Base-by-base conservation (phyloP, 352 stramenopile species). In the Pythium aphanidermatum region DNA sequence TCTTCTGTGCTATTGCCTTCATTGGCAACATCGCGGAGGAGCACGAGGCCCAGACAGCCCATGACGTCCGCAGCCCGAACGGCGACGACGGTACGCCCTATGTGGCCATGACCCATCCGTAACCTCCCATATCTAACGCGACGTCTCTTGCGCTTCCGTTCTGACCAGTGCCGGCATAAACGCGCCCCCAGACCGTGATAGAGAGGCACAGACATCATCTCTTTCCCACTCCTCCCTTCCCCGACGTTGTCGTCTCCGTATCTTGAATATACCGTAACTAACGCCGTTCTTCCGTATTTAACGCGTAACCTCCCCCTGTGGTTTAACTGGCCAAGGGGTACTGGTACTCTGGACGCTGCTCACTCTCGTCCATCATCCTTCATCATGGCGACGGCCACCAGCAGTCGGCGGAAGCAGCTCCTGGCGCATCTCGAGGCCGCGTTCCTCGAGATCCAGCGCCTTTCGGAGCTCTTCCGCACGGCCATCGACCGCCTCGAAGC, bases 1-100 rank as follows among this genome's bases (percentile, higher is more conserved):
- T 90, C 49, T 84, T 74, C 57, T 90, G 77, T 28, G 72, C 75
- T 16, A 90, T 90, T 52, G 76, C 70, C 19, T 85, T 68, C 51
- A 64, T 90, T n/a, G 72, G 74, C 32, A 68, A 79, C 26, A 52
- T 66, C 12, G 65, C 65, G 19, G 47, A 52, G 1, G 63, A 69
- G n/a, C 61, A 79, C 5, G 63, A 72, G 14, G 60, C 70, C 5
- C 35, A 63, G 23, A 53, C 59, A 25, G 56, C 49, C 4, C 36
- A 73, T 16, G 68, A 83, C 34, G 67, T 63, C 6, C 57, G 41
- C 43, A 78, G 65, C 40, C 66, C 69, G 17, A 64, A 60, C 11
- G 51, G 62, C 17, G 74, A 86, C 34, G 76, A 88, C 83, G 76
- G 76, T 87, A 68, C 74, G 74, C 63, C 62, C 63, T 52, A n/a